Percentiles rank a stretch among this genome's conserved stretches.
Conservation (phyloP, 1,139 yeast species). For the Candida pseudoviswanathii region DNA sequence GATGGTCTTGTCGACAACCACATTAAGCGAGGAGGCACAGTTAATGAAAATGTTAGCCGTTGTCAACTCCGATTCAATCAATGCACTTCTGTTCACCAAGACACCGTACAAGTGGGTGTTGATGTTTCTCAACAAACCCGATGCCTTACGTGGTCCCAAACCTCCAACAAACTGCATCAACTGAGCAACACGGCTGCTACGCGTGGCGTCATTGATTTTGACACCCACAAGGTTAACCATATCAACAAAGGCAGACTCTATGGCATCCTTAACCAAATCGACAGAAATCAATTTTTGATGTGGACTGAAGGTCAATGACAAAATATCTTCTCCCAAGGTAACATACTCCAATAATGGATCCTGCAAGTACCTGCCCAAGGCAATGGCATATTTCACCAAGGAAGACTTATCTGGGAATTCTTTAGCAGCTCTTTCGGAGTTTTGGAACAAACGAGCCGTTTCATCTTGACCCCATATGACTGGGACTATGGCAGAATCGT, state of each 20-base stretch:
- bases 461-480: conserved; percentile 91
- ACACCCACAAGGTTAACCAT: conserved; percentile 90
- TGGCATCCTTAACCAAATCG: conserved; percentile 64
- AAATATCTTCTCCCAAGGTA: conserved; percentile 71
- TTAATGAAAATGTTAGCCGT: conserved; percentile 84
- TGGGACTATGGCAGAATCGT: conserved; percentile 46
- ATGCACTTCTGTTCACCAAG: conserved; percentile 69
- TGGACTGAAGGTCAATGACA: conserved; percentile 71
- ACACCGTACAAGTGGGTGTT: conserved; percentile 69
- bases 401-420: conserved; percentile 91
- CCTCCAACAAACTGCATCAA: conserved; percentile 83
- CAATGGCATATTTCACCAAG: conserved; percentile 83
- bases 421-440: conserved; percentile 69
- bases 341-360: conserved; percentile 89
- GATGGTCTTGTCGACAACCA: conserved; percentile 65
- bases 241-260: conserved; percentile 87
- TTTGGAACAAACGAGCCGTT: conserved; percentile 86
- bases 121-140: conserved; percentile 81
- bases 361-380: conserved; percentile 87
- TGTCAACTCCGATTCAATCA: conserved; percentile 78
- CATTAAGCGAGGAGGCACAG: conserved; percentile 86
- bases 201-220: conserved; percentile 86
- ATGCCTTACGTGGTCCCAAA: conserved; percentile 92
- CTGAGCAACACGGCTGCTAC: conserved; percentile 71
- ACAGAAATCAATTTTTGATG: conserved; percentile 72